Conservation (phyloP, 352 stramenopile genomes). For the Phytophthora capsici region DNA sequence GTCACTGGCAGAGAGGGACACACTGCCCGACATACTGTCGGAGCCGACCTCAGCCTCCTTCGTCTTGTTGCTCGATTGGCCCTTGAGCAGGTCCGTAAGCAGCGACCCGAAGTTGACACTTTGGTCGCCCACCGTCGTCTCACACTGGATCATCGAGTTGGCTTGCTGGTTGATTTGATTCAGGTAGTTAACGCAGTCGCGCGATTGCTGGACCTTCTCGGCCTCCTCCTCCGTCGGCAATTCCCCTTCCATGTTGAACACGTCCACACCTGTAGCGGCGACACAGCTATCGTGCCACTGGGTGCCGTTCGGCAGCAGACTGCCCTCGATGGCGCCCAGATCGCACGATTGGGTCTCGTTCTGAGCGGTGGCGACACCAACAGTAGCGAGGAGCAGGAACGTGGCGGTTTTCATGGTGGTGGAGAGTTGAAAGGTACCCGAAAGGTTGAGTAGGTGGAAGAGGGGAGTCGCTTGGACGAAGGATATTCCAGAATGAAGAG, state of each 20-base stretch:
- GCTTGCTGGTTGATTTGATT: constrained; percentile 73
- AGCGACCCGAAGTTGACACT: constrained; percentile 49
- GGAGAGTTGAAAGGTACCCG: constrained; percentile 7
- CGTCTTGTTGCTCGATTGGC: constrained; percentile 69
- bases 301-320: constrained; percentile 59
- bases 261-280: constrained; percentile 51
- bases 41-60: constrained; percentile 29
- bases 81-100: constrained; percentile 57
- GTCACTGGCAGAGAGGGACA: constrained; percentile 22
- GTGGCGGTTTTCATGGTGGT: constrained; percentile 38
- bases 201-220: constrained; percentile 48
- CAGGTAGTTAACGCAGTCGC: constrained; percentile 68
- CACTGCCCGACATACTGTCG: constrained; percentile 36
- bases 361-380: constrained; percentile 18
- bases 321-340: constrained; percentile 53
- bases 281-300: constrained; percentile 41
- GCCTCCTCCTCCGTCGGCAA: constrained; percentile 59
- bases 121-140: constrained; percentile 43
- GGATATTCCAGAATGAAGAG: constrained; percentile 32
- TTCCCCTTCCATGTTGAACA: constrained; percentile 41
- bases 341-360: constrained; percentile 46
- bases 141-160: constrained; percentile 64
- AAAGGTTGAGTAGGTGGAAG: constrained; percentile 2
- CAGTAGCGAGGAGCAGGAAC: constrained; percentile 20
- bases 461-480: constrained; percentile 8